Evolutionary conservation across 148 eudicot species (phyloP).

Genomic region (Heliosperma pusillum): DNA sequence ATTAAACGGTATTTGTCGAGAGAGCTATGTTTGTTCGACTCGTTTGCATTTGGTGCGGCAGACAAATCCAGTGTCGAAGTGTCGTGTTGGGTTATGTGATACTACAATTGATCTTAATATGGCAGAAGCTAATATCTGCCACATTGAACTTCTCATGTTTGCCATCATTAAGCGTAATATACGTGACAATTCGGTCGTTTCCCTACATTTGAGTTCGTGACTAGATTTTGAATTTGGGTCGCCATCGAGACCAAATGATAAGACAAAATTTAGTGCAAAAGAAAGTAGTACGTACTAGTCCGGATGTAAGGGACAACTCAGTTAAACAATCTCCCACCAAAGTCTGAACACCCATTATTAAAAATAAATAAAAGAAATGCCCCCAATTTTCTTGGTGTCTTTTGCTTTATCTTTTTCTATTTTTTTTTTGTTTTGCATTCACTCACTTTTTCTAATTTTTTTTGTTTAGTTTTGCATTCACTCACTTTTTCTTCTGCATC

Average conservation of each 20-base stretch:
- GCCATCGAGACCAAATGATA: not conserved
- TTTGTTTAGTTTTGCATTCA: not conserved
- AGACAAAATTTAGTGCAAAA: not conserved
- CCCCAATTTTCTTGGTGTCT: conserved; percentile 9
- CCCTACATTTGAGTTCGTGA: too few species aligned
- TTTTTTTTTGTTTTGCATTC: not conserved
- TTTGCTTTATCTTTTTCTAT: not conserved
- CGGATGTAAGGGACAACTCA: conserved; percentile 6
- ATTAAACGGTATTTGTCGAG: too few species aligned
- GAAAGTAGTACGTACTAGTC: conserved; percentile 4
- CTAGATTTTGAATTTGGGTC: not conserved
- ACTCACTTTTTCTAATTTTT: too few species aligned
- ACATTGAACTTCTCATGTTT: too few species aligned
- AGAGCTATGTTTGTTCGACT: too few species aligned
- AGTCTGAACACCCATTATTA: conserved; percentile 18
- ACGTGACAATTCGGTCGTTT: too few species aligned
- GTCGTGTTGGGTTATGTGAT: too few species aligned
- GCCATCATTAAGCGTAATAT: too few species aligned
- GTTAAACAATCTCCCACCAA: conserved; percentile 13
- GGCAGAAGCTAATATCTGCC: too few species aligned
- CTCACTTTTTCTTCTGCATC: not conserved
- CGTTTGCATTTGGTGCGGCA: too few species aligned
- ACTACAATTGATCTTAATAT: too few species aligned
- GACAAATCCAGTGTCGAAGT: too few species aligned
- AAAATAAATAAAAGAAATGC: not conserved